Conservation (phyloP, 345 rosid genomes). For the Eucalyptus leucophloia region DNA sequence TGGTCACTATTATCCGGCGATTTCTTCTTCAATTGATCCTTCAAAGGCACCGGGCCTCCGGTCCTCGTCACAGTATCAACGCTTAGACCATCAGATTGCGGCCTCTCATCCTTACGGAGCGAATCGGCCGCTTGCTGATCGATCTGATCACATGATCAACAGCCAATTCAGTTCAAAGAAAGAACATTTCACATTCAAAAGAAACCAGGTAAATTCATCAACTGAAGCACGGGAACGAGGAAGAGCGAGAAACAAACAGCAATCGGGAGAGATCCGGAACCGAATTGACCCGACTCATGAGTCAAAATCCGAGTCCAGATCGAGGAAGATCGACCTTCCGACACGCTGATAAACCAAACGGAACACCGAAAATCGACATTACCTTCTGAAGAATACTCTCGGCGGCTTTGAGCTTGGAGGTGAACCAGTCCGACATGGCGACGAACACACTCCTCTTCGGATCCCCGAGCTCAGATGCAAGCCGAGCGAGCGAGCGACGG, state of each 20-base stretch:
- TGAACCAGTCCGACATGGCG: slow-evolving; percentile 87
- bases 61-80: slow-evolving; percentile 31
- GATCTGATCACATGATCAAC: slow-evolving; percentile 37
- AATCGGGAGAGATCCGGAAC: background rate
- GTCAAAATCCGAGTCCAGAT: background rate
- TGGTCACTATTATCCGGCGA: slow-evolving; percentile 19
- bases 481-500: background rate
- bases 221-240: background rate
- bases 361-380: background rate
- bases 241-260: background rate
- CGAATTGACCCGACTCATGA: background rate
- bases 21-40: slow-evolving; percentile 77
- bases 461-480: background rate
- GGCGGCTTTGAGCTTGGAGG: slow-evolving; percentile 88
- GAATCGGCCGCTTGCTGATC: slow-evolving; percentile 97
- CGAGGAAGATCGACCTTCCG: background rate
- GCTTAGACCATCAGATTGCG: slow-evolving; percentile 35
- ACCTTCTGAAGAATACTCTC: slow-evolving; percentile 83
- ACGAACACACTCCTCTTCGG: background rate
- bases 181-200: background rate
- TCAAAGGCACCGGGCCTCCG: slow-evolving; percentile 51
- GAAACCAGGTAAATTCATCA: background rate
- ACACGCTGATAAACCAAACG: background rate
- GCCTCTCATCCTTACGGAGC: slow-evolving; percentile 57
- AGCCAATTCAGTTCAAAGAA: background rate